A percentile compares a stretch with the other conserved stretches of the same genome.
phyloP scores from a whole-genome alignment of 2,329 filamentous ascomycete species.

The Pseudogymnoascus destructans region DNA sequence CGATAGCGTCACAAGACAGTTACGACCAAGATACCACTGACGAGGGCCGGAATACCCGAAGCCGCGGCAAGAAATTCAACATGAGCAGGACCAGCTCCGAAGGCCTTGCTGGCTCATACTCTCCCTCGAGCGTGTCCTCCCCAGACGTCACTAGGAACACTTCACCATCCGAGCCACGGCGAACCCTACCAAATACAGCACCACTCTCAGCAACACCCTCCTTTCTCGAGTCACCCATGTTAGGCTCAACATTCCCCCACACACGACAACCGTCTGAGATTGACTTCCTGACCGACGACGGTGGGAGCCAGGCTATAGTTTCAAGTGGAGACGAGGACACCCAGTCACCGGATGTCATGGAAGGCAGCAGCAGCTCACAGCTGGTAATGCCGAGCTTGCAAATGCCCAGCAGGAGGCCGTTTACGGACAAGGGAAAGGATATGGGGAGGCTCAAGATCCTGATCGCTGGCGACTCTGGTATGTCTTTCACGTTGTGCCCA shows the following conservation, averaged over 20 bases:
- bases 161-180: slow-evolving; percentile 20
- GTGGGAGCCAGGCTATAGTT: slow-evolving; percentile 26
- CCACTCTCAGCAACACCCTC: slow-evolving; percentile 33
- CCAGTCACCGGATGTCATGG: slow-evolving; percentile 29
- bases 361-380: slow-evolving; percentile 52
- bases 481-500: slow-evolving; percentile 13
- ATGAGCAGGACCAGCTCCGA: slow-evolving; percentile 16
- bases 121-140: slow-evolving; percentile 25
- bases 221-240: slow-evolving; percentile 30
- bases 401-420: slow-evolving; percentile 79
- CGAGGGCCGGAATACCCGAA: slow-evolving; percentile 11
- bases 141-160: slow-evolving; percentile 25
- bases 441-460: slow-evolving; percentile 84
- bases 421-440: slow-evolving; percentile 72
- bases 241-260: slow-evolving; percentile 36
- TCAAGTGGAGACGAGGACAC: slow-evolving; percentile 25
- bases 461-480: slow-evolving; percentile 67
- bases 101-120: slow-evolving; percentile 19
- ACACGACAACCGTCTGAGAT: slow-evolving; percentile 40
- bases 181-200: slow-evolving; percentile 24
- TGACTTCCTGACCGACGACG: slow-evolving; percentile 35
- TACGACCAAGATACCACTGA: slow-evolving; percentile 19
- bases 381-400: slow-evolving; percentile 96
- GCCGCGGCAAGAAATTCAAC: slow-evolving; percentile 1
- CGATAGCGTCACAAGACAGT: slow-evolving; percentile 23